These are phyloP conservation scores for Hysterium pulicare DNA, from an alignment of 2,329 filamentous ascomycete species.

Conservation along the genomic window DNA sequence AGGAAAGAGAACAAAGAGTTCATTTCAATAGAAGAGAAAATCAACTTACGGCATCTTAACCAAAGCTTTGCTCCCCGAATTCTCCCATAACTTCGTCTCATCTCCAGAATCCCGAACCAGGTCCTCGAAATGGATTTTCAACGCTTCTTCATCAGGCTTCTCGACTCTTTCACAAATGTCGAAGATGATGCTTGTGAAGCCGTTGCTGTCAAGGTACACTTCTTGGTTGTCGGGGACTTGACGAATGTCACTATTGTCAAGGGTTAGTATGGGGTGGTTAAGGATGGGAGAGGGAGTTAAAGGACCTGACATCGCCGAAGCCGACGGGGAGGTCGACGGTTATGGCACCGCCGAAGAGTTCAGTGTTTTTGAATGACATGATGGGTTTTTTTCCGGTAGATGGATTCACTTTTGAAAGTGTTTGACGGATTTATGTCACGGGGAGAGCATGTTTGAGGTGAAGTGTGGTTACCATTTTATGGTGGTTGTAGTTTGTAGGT, in stretches of 20 bases:
- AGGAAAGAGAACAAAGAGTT: too few species aligned
- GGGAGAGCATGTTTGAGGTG: constrained; percentile 4
- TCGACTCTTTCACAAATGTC: constrained; percentile 84
- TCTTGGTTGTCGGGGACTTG: constrained; percentile 86
- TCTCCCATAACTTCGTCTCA: constrained; percentile 31
- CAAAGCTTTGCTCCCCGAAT: constrained; percentile 25
- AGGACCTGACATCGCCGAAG: constrained; percentile 68
- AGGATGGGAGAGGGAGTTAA: constrained; percentile 7
- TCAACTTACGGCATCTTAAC: constrained; percentile 37
- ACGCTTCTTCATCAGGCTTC: constrained; percentile 65
- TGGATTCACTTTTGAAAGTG: constrained; percentile 5
- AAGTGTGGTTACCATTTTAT: constrained; percentile 17
- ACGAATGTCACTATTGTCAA: constrained; percentile 59
- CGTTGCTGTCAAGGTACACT: constrained; percentile 79
- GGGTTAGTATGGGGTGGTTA: constrained; percentile 13
- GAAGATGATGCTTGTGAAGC: constrained; percentile 83
- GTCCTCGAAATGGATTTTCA: constrained; percentile 50
- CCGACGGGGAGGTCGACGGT: constrained; percentile 63
- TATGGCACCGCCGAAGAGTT: constrained; percentile 71
- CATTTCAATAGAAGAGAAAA: not conserved
- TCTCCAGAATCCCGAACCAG: constrained; percentile 39
- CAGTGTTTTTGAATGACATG: constrained; percentile 55
- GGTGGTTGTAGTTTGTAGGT: constrained; percentile 9
- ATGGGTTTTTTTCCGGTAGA: constrained; percentile 30
- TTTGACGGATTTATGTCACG: not conserved